Percentiles rank a stretch among this genome's conserved stretches.
Evolutionary conservation across 176 grass and related monocot genomes (phyloP).

Genomic region (Zea luxurians): DNA sequence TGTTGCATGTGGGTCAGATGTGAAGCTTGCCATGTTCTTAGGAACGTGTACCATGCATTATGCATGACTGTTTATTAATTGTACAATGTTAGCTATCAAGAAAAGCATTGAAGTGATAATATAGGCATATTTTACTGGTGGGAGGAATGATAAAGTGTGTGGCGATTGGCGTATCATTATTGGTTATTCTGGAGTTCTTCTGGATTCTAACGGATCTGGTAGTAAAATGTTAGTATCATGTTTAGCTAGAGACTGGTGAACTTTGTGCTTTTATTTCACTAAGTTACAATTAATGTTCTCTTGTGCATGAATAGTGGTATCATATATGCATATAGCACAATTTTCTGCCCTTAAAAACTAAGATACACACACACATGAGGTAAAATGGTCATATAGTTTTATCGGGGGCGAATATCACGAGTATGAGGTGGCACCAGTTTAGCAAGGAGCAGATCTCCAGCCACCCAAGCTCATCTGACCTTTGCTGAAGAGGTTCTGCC

Average conservation of each 20-base stretch:
- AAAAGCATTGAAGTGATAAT: background rate
- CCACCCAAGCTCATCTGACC: no score
- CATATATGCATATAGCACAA: background rate
- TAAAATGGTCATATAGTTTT: no score
- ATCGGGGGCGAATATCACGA: no score
- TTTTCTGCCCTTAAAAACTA: background rate
- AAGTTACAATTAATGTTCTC: constrained; percentile 4
- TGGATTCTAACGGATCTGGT: background rate
- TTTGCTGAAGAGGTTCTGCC: no score
- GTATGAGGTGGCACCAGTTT: no score
- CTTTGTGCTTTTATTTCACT: background rate
- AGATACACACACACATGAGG: no score
- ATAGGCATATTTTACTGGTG: background rate
- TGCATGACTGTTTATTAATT: background rate
- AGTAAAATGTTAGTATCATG: background rate
- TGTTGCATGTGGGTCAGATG: background rate
- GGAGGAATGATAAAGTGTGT: background rate
- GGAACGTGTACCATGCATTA: background rate
- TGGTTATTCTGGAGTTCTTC: background rate
- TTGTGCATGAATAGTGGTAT: background rate
- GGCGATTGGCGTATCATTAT: background rate
- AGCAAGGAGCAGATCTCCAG: no score
- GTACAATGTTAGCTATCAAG: background rate
- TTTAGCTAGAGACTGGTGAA: background rate
- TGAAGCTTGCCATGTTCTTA: background rate